A percentile compares a stretch with the other conserved stretches of the same genome.
Conservation (phyloP, 306 rosid genomes). For the Ceratonia siliqua region DNA sequence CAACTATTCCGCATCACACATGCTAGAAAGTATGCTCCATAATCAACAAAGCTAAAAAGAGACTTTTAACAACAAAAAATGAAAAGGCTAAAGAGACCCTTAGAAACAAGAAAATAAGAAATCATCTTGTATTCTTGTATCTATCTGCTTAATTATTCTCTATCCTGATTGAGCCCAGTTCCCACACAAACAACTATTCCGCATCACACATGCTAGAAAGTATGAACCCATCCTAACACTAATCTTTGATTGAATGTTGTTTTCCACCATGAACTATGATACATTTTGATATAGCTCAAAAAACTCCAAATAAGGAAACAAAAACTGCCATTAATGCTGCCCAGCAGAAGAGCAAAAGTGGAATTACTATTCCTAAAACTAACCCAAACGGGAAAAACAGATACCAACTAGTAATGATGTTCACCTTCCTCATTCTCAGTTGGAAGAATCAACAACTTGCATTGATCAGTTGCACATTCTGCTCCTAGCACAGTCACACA, state of each 20-base stretch:
- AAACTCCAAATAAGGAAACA: background rate
- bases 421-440: background rate
- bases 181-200: conserved; percentile 15
- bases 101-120: background rate
- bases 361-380: background rate
- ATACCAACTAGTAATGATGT: background rate
- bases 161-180: background rate
- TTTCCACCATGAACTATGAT: background rate
- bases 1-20: conserved; percentile 7
- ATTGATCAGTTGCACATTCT: background rate
- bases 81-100: background rate
- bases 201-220: background rate
- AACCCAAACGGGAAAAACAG: background rate
- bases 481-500: background rate
- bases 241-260: background rate
- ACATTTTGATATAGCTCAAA: background rate
- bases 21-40: background rate
- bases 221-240: conserved; percentile 6
- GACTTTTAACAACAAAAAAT: background rate
- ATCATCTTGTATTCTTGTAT: background rate
- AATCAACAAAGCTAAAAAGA: background rate
- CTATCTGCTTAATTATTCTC: background rate
- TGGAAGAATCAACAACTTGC: background rate
- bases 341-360: background rate
- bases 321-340: background rate